Evolutionary conservation across 306 rosid species (phyloP), one percentile per base, ranked within the genome.

Genomic region (Acmispon strigosus): DNA sequence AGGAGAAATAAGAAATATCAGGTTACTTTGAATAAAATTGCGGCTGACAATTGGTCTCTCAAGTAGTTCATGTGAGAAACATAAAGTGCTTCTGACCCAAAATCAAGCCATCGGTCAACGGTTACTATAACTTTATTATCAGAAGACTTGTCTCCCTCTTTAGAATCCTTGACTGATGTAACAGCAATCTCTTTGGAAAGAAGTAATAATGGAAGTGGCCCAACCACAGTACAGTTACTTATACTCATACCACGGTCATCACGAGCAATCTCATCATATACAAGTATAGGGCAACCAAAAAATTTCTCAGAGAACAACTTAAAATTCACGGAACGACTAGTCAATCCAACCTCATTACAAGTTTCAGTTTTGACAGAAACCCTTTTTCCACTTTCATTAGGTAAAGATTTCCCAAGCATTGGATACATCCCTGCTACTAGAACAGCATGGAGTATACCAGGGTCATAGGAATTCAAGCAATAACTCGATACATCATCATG

Each of bases 381-480:
- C 32, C 79, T 71, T 18, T 58, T 84, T 11, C 59, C 72, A 12
- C 14, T 54, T 72, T 66, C 62, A 9, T 19, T 27, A 15, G 83
- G 74, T 22, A 77, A 32, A 69, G 84, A 69, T 83, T 75, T 84
- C 58, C 97, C 97, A 37, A 89, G 84, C 87, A 69, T 86, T 2
- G 98, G 98, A 84, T 89, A 89, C 80, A 86, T 81, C 72, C 90
- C 89, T 3, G 94, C 88, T 56, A 84, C 85, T 34, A 92, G 80
- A 54, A 89, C 86, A 1, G 90, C 85, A 37, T 86, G 86, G 57
- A 92, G 83, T 70, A 92, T 49, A 5, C 96, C 98, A 17, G 88
- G 85, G 60, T 84, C 82, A 11, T 69, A 64, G 5, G 92, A 80
- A 84, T 89, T 92, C 71, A 82, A 18, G 74, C 81, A 84, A 73